phyloP scores from a whole-genome alignment of 352 stramenopile genomes.

The Saprolegnia diclina region DNA sequence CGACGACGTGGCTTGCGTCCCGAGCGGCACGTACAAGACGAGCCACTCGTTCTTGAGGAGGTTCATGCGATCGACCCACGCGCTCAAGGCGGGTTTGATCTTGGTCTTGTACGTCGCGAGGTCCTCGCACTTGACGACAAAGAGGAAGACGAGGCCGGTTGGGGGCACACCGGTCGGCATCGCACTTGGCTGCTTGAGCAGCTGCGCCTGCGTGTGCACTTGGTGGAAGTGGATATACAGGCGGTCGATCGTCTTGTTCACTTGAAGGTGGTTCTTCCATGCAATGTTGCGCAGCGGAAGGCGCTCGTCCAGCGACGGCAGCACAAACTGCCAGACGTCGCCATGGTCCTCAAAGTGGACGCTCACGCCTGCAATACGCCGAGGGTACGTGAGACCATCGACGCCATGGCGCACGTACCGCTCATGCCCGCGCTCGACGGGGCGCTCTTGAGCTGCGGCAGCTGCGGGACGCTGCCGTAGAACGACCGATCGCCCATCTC shows the following conservation, averaged over 20 bases:
- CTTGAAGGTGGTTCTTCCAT: constrained; percentile 74
- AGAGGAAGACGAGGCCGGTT: constrained; percentile 55
- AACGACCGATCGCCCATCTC: background rate
- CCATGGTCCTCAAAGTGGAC: constrained; percentile 65
- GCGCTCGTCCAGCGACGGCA: constrained; percentile 48
- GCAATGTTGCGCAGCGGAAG: constrained; percentile 71
- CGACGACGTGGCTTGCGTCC: constrained; percentile 35
- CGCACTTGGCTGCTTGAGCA: constrained; percentile 25
- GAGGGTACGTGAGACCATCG: background rate
- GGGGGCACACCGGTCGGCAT: constrained; percentile 26
- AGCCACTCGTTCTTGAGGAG: constrained; percentile 63
- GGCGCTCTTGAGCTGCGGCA: constrained; percentile 16
- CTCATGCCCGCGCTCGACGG: background rate
- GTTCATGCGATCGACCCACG: constrained; percentile 74
- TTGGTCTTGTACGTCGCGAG: constrained; percentile 56
- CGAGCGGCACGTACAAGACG: constrained; percentile 79
- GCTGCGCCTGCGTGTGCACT: background rate
- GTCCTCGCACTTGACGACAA: constrained; percentile 82
- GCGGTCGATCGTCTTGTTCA: constrained; percentile 59
- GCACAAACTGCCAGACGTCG: constrained; percentile 78
- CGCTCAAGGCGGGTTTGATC: constrained; percentile 42
- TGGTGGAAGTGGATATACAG: constrained; percentile 50
- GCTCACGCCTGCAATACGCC: constrained; percentile 37
- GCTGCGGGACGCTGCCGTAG: constrained; percentile 11
- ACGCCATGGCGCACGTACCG: background rate